Percentiles rank a stretch among this genome's conserved stretches.
These are phyloP conservation scores for Nidula microcarpa DNA, from an alignment of 768 basidiomycete species.

Conservation along the genomic window DNA sequence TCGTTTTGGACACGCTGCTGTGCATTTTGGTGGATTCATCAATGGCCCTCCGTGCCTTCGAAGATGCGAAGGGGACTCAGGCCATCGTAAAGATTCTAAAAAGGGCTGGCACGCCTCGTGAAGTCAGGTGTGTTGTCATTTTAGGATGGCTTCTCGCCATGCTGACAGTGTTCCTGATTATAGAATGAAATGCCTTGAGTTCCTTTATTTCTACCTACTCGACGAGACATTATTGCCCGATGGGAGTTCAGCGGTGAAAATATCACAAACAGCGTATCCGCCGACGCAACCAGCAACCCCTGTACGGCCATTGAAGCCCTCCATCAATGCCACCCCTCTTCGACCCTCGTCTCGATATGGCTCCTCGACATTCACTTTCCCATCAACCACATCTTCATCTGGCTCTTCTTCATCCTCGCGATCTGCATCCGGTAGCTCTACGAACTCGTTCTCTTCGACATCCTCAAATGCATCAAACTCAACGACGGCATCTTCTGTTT, in stretches of 20 bases:
- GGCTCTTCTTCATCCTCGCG: constrained; percentile 28
- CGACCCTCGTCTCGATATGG: constrained; percentile 35
- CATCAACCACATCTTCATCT: constrained; percentile 16
- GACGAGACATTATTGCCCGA: constrained; percentile 58
- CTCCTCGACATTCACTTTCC: constrained; percentile 27
- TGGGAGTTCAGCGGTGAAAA: constrained; percentile 7
- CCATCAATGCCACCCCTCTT: constrained; percentile 28
- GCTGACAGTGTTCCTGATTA: neutral
- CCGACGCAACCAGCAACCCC: constrained; percentile 38
- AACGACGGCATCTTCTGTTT: constrained; percentile 29
- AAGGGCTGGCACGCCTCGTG: constrained; percentile 78
- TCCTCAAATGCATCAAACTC: constrained; percentile 39
- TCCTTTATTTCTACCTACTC: constrained; percentile 90
- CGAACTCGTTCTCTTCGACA: constrained; percentile 37
- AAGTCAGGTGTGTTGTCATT: constrained; percentile 63
- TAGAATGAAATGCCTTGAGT: constrained; percentile 96
- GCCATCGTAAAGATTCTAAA: constrained; percentile 86
- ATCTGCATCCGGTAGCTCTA: constrained; percentile 39
- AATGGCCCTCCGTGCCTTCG: constrained; percentile 71
- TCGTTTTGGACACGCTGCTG: constrained; percentile 78
- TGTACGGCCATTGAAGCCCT: constrained; percentile 34
- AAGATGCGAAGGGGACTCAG: constrained; percentile 73
- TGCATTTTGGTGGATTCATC: constrained; percentile 89
- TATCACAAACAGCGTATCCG: constrained; percentile 16
- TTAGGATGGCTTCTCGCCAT: no score